Evolutionary conservation across 2,329 filamentous ascomycete genomes (phyloP), one percentile per base, ranked within the genome.

Genomic region (Epichloe amarillans): DNA sequence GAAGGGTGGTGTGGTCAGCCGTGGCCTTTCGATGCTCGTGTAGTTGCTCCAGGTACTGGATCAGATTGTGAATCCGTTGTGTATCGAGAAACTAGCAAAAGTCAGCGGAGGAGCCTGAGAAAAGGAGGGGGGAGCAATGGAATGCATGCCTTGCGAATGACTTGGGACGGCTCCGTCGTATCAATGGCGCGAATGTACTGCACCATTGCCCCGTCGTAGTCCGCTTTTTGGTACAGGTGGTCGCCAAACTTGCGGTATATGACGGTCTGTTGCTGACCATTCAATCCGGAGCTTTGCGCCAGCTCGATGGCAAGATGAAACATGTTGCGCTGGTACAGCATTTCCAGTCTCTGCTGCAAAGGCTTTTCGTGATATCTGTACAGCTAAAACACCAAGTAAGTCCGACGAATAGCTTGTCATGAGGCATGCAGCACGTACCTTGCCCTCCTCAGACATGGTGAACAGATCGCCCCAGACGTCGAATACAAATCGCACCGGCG

Each of bases 171-270:
- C 61, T 97, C 91, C 0, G 91, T 97, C 53, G 88, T 93, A 62
- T 96, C 90, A 53, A 98, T 96, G 0, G 94, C 91, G 58, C 88
- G 86, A 55, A 98, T 82, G 63, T 98, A 98, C 65, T 97, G 93
- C 60, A 94, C 85, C 94, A 98, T 98, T n/a, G 94, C 90, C 6
- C 87, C 93, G 62, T 98, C 93, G 62, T 91, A 98, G 62, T 96
- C 90, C 4, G 86, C 88, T 61, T 95, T 95, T 57, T 94, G 88
- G 61, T 98, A 97, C 3, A 97, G 69, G 61, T 91, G 87, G 64
- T 98, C 93, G 12, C 91, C 93, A 65, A 95, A 97, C 63, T 84
- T 90, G 52, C 91, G 83, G 62, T 91, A 94, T 52, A 98, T 98
- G 52, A 86, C 74, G 60, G 94, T 96, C 60, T 95, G 88, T 65